These are phyloP conservation scores for Pichia sp. DNA, from an alignment of 1,139 yeast species.

Conservation along the genomic window DNA sequence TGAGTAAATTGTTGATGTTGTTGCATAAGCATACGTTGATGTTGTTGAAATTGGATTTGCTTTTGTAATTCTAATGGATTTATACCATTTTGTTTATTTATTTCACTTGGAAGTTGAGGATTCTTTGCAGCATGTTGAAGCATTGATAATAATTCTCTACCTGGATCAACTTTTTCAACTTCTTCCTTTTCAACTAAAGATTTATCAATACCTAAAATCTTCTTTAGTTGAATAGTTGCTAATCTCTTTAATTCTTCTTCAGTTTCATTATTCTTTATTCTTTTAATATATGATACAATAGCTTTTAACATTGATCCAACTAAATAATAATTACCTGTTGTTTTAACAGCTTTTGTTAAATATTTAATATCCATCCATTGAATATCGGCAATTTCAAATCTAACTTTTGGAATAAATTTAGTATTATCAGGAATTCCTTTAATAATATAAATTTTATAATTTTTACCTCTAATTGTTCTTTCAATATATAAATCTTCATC, in stretches of 20 bases:
- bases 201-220: slow-evolving; percentile 50
- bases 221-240: slow-evolving; percentile 61
- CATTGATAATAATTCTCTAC: slow-evolving; percentile 65
- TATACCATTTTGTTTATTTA: too few relatives aligned
- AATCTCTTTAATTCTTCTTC: slow-evolving; percentile 50
- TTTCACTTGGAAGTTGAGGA: slow-evolving; percentile 16
- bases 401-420: slow-evolving; percentile 68
- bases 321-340: slow-evolving; percentile 45
- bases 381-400: slow-evolving; percentile 77
- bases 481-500: slow-evolving; percentile 72
- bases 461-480: slow-evolving; percentile 76
- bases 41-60: slow-evolving; percentile 4
- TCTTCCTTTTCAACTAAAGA: slow-evolving; percentile 25
- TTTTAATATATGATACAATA: slow-evolving; percentile 49
- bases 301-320: slow-evolving; percentile 60
- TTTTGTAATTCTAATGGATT: not conserved
- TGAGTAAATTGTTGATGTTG: not conserved
- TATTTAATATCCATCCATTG: slow-evolving; percentile 54
- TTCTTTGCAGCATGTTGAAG: slow-evolving; percentile 44
- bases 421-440: slow-evolving; percentile 75
- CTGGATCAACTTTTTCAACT: slow-evolving; percentile 47
- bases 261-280: slow-evolving; percentile 34
- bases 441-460: slow-evolving; percentile 75
- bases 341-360: slow-evolving; percentile 30
- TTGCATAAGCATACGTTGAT: slow-evolving; percentile 16